Evolutionary conservation across 192 early-diverging fungal genomes (phyloP), one percentile per base, ranked within the genome.

Genomic region (Funneliformis geosporum): DNA sequence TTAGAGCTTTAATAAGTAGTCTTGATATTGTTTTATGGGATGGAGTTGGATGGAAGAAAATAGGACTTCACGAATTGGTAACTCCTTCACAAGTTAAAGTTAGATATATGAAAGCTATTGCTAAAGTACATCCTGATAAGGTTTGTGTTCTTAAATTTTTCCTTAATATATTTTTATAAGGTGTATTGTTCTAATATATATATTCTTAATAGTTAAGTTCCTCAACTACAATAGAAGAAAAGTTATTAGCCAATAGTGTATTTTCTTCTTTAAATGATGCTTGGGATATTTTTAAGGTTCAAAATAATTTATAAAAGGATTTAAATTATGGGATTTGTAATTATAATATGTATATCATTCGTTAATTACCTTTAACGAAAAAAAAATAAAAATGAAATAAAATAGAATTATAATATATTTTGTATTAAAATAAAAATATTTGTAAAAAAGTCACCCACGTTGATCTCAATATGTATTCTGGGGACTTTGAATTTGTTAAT

Each of bases 111-210:
- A 90, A 91, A 67, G 96, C 96, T 28, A 96, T 99, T 78, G 89
- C 89, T 11, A 95, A 93, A 68, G 89, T 98, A 43, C 97, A 99
- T 86, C 96, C 97, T 12, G 97, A 99, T 76, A 99, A 98, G 88
- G 93, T 95, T 78, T 77, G 61, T 27, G 10, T 38, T 61, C n/a
- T 18, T 33, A 40, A 61, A 27, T 43, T 50, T 42, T 71, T 75
- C 5, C 18, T 66, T 70, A 25, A 25, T 25, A 33, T 65, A 1
- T 69, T 23, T 39, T 42, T 10, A 11, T 25, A 18, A 66, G 71
- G 72, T 78, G 40, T 27, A 6, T 60, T 14, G 33, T 44, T 50
- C 27, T 71, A 7, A 76, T 38, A n/a, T 25, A 21, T 18, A 47
- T 78, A 39, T 78, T 28, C 25, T 69, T 66, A 43, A 38, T 75